Base-by-base conservation (phyloP, 2,329 filamentous ascomycete genomes). In the Fusarium tuaranense region DNA sequence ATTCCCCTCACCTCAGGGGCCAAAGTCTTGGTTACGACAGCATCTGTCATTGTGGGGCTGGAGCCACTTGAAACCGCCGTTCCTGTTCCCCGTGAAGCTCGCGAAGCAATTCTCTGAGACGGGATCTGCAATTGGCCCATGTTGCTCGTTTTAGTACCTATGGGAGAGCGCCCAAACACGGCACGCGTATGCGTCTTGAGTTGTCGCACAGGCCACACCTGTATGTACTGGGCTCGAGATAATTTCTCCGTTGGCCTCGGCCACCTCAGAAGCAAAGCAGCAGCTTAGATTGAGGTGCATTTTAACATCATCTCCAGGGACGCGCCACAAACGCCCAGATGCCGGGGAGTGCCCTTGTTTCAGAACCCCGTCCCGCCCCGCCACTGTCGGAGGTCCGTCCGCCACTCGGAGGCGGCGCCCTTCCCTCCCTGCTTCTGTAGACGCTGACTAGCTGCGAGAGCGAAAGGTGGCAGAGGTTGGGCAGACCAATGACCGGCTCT, bases 1-100 rank as follows among this genome's bases (percentile, higher is more conserved):
- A 74, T 63, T 67, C 48, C 75, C 65, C 72, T 68, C 72, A 41
- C 64, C 46, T 74, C 55, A 75, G 63, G 66, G 58, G 66, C 53
- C 51, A 48, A 10, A 55, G n/a, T 64, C 63, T 32, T 25, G 63
- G 51, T 63, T 75, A 74, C 59, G 65, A 67, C 53, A 74, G 61
- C 68, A 72, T 75, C 64, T 70, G 70, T 63, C 46, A 73, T 20
- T 25, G 76, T 75, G 76, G 73, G 69, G 68, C 67, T 8, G 16
- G 65, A 71, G 71, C 62, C 72, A 75, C 72, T 77, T 78, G 76
- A 78, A 78, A 78, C 76, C 76, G 68, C 76, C 75, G 69, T 74
- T 62, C 58, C 67, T 73, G 67, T 69, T 67, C 60, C 75, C 46
- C 51, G 51, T 46, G 55, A 53, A 39, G 55, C 48, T 57, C 30